Conservation (phyloP, 208 protist genomes). For the Leishmania amazonensis region DNA sequence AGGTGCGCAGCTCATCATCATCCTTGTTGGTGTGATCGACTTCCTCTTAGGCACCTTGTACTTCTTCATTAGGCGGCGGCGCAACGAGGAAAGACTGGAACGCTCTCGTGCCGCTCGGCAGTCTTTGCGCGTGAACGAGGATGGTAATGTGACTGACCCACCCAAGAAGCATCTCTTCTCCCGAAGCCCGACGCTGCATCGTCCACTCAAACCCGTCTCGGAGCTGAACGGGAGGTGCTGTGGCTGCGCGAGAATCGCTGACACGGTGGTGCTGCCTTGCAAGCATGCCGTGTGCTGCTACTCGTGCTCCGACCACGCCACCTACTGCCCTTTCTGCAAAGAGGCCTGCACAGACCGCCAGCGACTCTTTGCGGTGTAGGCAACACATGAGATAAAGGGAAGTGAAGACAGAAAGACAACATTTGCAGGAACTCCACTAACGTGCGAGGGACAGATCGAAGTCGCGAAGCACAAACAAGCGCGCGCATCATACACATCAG, state of each 20-base stretch:
- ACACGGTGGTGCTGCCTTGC: constrained; percentile 55
- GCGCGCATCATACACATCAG: background rate
- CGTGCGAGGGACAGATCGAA: background rate
- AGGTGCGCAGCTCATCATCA: constrained; percentile 29
- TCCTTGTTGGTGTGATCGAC: constrained; percentile 33
- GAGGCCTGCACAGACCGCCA: constrained; percentile 31
- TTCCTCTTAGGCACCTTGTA: constrained; percentile 35
- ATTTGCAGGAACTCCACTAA: background rate
- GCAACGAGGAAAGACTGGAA: constrained; percentile 30
- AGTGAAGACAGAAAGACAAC: background rate
- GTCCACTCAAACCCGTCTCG: constrained; percentile 31
- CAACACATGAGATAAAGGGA: background rate
- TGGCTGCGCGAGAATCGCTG: constrained; percentile 44
- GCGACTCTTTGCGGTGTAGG: constrained; percentile 37
- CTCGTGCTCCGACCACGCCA: constrained; percentile 39
- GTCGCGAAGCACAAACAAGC: background rate
- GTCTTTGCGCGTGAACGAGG: constrained; percentile 33
- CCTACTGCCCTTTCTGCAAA: constrained; percentile 56
- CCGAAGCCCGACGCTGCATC: constrained; percentile 1
- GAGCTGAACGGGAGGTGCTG: constrained; percentile 56
- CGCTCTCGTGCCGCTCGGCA: constrained; percentile 24
- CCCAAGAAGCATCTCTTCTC: constrained; percentile 24
- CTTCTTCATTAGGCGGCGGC: constrained; percentile 34
- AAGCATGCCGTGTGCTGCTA: constrained; percentile 57
- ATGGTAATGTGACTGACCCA: constrained; percentile 10